Evolutionary conservation across 805 yeast genomes (phyloP), one percentile per base, ranked within the genome.

Genomic region (Candida xyloterini): DNA sequence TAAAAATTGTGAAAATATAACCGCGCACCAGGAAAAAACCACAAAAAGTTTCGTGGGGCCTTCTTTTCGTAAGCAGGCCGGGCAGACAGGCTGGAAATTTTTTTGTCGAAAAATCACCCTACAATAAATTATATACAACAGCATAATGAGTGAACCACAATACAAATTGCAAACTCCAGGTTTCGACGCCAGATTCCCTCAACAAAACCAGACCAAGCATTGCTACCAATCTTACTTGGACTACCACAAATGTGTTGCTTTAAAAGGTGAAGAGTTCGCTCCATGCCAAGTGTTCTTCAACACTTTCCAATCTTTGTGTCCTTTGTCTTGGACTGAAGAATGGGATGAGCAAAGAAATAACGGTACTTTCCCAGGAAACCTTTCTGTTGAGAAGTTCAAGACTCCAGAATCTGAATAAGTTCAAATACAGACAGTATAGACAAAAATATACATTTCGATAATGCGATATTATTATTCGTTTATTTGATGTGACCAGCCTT

Each of bases 171-270:
- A 70, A 56, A 80, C 84, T 43, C 81, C 79, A 60, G 84, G 84
- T 47, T 84, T 84, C 73, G 95, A 86, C 68, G 84, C 95, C 60
- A 83, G 96, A 69, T 90, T 90, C 81, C 98, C 99, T 55, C 80
- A 88, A 76, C 90, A 81, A 69, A 91, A 91, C 81, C 99, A 91
- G 73, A 87, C 97, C 60, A 89, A 84, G 74, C 96, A 91, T 77
- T 93, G 98, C 77, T 95, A 91, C 81, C 97, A 91, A 74, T 78
- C 91, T 56, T 93, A 91, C 74, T 88, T 93, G 60, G 99, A 93
- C 71, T 93, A 91, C 81, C 93, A 85, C 83, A 90, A 89, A 70
- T 93, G 99, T 76, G 79, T 93, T 65, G 84, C 81, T 60, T 88
- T 90, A 53, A 91, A 91, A 74, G 99, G 99, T 63, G 97, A 91